Percentiles rank a stretch among this genome's conserved stretches.
Evolutionary conservation across 805 yeast species (phyloP).

Genomic region (Wickerhamomyces hampshirensis): DNA sequence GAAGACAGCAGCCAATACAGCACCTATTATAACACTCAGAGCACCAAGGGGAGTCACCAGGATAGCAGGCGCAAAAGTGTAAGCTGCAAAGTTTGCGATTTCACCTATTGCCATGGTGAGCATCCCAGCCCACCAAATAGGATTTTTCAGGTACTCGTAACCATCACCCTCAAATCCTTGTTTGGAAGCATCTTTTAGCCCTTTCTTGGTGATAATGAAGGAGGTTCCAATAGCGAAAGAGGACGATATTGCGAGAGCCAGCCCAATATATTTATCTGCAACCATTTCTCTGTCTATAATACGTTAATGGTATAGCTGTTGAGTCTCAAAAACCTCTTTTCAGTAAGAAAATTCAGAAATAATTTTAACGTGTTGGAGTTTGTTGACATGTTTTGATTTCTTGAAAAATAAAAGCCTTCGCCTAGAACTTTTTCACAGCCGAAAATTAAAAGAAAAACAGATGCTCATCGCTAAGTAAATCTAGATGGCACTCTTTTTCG

Average conservation of each 20-base stretch:
- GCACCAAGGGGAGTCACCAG: constrained; percentile 92
- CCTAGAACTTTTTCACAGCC: no score
- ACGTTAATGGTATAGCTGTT: no score
- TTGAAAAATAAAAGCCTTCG: no score
- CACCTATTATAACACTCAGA: constrained; percentile 84
- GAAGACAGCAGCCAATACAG: constrained; percentile 81
- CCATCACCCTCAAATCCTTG: constrained; percentile 69
- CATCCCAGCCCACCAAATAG: constrained; percentile 95
- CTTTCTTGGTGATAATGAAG: constrained; percentile 84
- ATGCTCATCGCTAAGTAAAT: no score
- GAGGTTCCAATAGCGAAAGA: constrained; percentile 89
- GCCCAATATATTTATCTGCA: constrained; percentile 86
- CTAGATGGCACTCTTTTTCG: no score
- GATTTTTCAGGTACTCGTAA: constrained; percentile 73
- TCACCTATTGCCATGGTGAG: constrained; percentile 88
- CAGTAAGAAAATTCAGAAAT: no score
- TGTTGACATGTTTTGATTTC: no score
- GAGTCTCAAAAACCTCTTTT: no score
- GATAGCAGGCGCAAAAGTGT: constrained; percentile 92
- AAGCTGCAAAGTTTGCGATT: constrained; percentile 89
- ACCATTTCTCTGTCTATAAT: constrained; percentile 22
- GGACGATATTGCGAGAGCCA: constrained; percentile 80
- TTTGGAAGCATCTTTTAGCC: constrained; percentile 65
- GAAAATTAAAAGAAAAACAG: no score
- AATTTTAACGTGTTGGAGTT: no score